These are phyloP conservation scores for Colletotrichum tofieldiae DNA, from an alignment of 2,329 filamentous ascomycete species.

Conservation along the genomic window DNA sequence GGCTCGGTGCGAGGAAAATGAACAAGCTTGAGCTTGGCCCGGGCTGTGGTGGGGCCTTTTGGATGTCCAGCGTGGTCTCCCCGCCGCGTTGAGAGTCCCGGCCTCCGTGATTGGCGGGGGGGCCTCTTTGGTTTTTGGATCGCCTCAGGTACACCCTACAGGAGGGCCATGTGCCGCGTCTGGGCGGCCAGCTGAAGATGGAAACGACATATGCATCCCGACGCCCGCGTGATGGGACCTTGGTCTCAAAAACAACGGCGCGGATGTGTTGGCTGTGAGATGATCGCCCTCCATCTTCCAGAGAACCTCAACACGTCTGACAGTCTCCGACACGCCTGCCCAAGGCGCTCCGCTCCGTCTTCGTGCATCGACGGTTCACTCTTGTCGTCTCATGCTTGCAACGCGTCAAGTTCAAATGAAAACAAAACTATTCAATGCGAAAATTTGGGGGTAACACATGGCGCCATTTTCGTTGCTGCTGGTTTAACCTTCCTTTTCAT, in stretches of 20 bases:
- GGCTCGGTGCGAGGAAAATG: slow-evolving; percentile 28
- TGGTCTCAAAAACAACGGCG: background rate
- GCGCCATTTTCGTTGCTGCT: too few relatives aligned
- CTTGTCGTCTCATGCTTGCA: too few relatives aligned
- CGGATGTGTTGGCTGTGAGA: background rate
- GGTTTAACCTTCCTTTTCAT: too few relatives aligned
- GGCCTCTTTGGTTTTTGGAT: background rate
- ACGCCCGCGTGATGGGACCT: background rate
- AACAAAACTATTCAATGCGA: too few relatives aligned
- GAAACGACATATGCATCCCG: background rate
- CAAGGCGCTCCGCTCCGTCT: background rate
- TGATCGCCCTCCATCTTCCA: too few relatives aligned
- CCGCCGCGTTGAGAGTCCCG: slow-evolving; percentile 7
- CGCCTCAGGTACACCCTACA: background rate
- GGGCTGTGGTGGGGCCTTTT: slow-evolving; percentile 34
- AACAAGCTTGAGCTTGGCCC: slow-evolving; percentile 38
- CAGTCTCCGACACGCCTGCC: background rate
- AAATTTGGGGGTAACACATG: too few relatives aligned
- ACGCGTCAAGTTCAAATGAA: too few relatives aligned
- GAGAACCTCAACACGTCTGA: background rate
- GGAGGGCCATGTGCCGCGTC: background rate
- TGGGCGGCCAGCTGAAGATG: background rate
- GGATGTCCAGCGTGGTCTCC: background rate
- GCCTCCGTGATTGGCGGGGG: slow-evolving; percentile 35
- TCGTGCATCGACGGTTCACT: background rate